Conservation (phyloP, 2,329 filamentous ascomycete genomes). For the Drechslerella coelobrocha region DNA sequence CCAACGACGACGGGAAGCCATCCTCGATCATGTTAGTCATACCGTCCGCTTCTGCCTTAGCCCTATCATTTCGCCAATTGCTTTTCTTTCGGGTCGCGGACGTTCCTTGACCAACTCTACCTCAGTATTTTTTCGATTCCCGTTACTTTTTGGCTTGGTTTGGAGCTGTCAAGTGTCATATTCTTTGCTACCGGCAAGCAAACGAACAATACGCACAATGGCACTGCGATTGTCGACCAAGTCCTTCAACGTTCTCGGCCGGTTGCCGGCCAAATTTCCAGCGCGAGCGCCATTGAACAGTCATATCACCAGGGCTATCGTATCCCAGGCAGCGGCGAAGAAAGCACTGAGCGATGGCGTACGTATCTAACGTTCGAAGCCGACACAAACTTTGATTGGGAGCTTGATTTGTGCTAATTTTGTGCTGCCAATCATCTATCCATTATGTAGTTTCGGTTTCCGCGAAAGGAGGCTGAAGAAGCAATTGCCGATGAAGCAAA, state of each 20-base stretch:
- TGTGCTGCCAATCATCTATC: background rate
- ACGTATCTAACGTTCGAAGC: conserved; percentile 4
- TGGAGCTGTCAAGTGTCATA: background rate
- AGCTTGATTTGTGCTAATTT: background rate
- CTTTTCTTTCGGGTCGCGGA: conserved; percentile 39
- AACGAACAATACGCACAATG: conserved; percentile 9
- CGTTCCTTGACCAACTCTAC: conserved; percentile 22
- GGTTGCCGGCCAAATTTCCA: conserved; percentile 14
- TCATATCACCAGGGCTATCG: conserved; percentile 11
- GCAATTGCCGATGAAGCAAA: conserved; percentile 64
- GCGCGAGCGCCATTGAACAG: conserved; percentile 27
- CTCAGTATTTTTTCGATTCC: background rate
- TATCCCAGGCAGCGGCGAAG: conserved; percentile 22
- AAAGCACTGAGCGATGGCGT: conserved; percentile 28
- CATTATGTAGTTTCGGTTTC: background rate
- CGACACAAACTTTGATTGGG: too few species aligned
- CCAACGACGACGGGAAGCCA: conserved; percentile 10
- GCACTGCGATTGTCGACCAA: conserved; percentile 32
- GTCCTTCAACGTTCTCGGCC: conserved; percentile 23
- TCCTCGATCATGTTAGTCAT: conserved; percentile 23
- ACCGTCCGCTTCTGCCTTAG: conserved; percentile 10
- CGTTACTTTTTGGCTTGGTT: background rate
- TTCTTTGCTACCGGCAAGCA: too few species aligned
- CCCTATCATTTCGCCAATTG: conserved; percentile 31
- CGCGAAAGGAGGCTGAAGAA: conserved; percentile 31